Evolutionary conservation across 164 flowering plant genomes (phyloP).

Genomic region (Magnolia sinica): DNA sequence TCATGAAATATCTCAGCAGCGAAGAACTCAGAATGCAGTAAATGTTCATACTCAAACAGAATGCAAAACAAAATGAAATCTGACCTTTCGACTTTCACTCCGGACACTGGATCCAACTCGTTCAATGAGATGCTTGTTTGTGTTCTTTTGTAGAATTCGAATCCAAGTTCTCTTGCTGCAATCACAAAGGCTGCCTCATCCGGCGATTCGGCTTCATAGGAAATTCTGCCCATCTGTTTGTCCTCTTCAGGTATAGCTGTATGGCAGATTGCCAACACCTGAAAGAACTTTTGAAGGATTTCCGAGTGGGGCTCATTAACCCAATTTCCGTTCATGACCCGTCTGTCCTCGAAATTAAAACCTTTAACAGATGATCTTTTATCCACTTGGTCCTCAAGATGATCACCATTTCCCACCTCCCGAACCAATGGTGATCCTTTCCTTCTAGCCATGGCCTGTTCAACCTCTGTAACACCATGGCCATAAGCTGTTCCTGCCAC

Average conservation of each 20-base stretch:
- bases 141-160: slow-evolving; percentile 71
- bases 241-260: slow-evolving; percentile 86
- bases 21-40: too few relatives aligned
- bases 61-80: neutral
- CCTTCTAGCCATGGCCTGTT: slow-evolving; percentile 61
- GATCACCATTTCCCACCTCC: slow-evolving; percentile 23
- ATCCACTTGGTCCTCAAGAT: slow-evolving; percentile 17
- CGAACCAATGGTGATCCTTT: slow-evolving; percentile 48
- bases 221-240: slow-evolving; percentile 49
- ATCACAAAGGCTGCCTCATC: slow-evolving; percentile 97
- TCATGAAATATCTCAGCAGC: too few relatives aligned
- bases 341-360: slow-evolving; percentile 76
- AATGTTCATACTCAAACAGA: too few relatives aligned
- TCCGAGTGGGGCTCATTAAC: slow-evolving; percentile 55
- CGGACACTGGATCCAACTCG: slow-evolving; percentile 58
- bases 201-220: slow-evolving; percentile 96
- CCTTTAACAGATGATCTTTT: slow-evolving; percentile 55
- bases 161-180: slow-evolving; percentile 92
- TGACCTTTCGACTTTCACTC: slow-evolving; percentile 66
- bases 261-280: slow-evolving; percentile 75
- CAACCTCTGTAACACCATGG: slow-evolving; percentile 82
- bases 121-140: slow-evolving; percentile 64
- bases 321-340: slow-evolving; percentile 80
- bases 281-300: slow-evolving; percentile 64
- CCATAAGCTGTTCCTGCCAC: slow-evolving; percentile 92